These are phyloP conservation scores for Trametopsis cervina DNA, from an alignment of 768 basidiomycete species.

Conservation along the genomic window DNA sequence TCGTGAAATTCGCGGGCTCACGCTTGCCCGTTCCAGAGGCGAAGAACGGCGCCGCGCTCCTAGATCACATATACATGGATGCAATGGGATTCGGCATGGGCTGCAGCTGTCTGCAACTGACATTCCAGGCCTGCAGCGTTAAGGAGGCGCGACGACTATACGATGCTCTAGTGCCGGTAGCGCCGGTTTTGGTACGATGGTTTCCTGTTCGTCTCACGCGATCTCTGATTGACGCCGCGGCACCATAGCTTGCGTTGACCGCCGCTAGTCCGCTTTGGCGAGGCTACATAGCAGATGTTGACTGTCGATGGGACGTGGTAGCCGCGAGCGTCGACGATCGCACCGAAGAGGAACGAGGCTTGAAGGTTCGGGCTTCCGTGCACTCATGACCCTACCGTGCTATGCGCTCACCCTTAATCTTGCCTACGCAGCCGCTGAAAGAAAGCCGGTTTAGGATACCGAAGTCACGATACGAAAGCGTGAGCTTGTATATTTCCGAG, in stretches of 20 bases:
- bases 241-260: constrained; percentile 75
- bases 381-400: constrained; percentile 5
- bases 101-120: constrained; percentile 94
- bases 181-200: constrained; percentile 81
- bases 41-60: constrained; percentile 79
- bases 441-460: constrained; percentile 75
- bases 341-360: constrained; percentile 88
- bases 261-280: constrained; percentile 95
- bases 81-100: constrained; percentile 99
- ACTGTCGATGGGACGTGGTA: constrained; percentile 98
- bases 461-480: constrained; percentile 96
- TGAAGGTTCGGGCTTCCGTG: no score
- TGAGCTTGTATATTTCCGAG: constrained; percentile 87
- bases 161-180: constrained; percentile 91
- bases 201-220: not conserved
- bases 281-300: constrained; percentile 92
- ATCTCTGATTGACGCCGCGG: not conserved
- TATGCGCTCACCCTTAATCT: not conserved
- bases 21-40: constrained; percentile 50
- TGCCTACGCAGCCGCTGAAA: constrained; percentile 56
- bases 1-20: constrained; percentile 11
- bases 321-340: constrained; percentile 98
- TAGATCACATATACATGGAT: constrained; percentile 94
- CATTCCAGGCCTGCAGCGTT: constrained; percentile 95
- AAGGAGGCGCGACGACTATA: constrained; percentile 89